Conservation (phyloP, 495 filamentous ascomycete genomes). For the Talaromyces trachyspermus region DNA sequence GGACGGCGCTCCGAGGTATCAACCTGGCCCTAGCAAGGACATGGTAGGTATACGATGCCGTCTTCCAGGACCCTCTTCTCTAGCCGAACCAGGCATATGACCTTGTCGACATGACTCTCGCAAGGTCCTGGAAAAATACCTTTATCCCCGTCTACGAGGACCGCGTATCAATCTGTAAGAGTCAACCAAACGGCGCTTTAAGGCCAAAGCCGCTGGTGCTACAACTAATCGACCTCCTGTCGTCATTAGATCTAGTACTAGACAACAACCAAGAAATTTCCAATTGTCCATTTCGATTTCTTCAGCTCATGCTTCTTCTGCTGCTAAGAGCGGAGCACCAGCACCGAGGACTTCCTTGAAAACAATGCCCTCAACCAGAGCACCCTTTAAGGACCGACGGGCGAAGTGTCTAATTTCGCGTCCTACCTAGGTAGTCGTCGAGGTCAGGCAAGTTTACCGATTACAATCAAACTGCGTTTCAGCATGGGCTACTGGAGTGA, state of each 20-base stretch:
- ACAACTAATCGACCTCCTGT: conserved; percentile 25
- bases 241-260: conserved; percentile 37
- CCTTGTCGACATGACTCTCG: conserved; percentile 42
- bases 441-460: conserved; percentile 42
- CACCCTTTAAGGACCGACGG: conserved; percentile 45
- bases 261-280: conserved; percentile 37
- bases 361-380: conserved; percentile 48
- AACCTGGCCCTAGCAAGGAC: conserved; percentile 48
- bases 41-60: conserved; percentile 33
- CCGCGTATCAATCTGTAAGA: conserved; percentile 30
- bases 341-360: conserved; percentile 32
- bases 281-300: conserved; percentile 36
- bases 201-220: conserved; percentile 19
- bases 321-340: conserved; percentile 16
- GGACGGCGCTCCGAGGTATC: conserved; percentile 45
- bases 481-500: conserved; percentile 23
- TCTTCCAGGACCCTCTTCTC: conserved; percentile 23
- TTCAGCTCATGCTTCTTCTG: conserved; percentile 29
- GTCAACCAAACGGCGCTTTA: conserved; percentile 9
- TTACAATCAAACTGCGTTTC: conserved; percentile 33
- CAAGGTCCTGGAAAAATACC: too few species aligned
- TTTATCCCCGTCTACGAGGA: conserved; percentile 34
- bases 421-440: conserved; percentile 42
- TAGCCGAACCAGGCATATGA: conserved; percentile 43
- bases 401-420: conserved; percentile 45